Percentiles rank a stretch among this genome's conserved stretches.
Conservation (phyloP, 139 green algal species). For the Micractinium sp. region DNA sequence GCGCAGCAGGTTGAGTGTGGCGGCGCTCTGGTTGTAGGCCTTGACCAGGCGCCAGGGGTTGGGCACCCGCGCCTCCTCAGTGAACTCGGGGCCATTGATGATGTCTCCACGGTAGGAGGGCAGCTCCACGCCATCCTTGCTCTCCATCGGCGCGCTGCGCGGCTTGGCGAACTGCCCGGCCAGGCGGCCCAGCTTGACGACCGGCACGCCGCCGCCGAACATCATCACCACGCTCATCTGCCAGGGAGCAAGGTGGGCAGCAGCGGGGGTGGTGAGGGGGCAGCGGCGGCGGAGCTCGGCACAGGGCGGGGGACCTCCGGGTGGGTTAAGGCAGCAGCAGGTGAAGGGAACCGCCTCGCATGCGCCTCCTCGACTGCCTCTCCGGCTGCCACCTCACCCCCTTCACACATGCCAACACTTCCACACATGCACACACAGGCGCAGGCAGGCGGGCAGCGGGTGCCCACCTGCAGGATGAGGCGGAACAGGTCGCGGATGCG, state of each 20-base stretch:
- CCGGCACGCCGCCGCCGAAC: conserved; percentile 93
- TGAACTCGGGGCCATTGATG: conserved; percentile 97
- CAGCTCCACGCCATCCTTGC: conserved; percentile 73
- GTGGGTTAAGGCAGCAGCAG: too few relatives aligned
- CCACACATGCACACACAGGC: not conserved
- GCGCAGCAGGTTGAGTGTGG: conserved; percentile 98
- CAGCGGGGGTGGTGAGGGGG: too few relatives aligned
- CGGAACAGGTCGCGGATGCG: conserved; percentile 93
- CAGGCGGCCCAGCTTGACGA: conserved; percentile 98
- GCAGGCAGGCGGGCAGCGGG: too few relatives aligned
- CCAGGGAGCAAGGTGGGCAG: not conserved
- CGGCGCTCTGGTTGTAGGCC: conserved; percentile 97
- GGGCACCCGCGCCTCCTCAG: conserved; percentile 83
- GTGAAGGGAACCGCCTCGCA: too few relatives aligned
- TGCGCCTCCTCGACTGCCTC: too few relatives aligned
- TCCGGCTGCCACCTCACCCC: too few relatives aligned
- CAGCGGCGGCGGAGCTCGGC: too few relatives aligned
- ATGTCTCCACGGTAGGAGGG: conserved; percentile 98
- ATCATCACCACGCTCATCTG: conserved; percentile 97
- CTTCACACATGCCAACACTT: too few relatives aligned
- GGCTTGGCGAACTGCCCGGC: conserved; percentile 99
- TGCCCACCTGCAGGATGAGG: conserved; percentile 73
- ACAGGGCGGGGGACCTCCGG: too few relatives aligned
- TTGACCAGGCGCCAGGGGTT: conserved; percentile 80
- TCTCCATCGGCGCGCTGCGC: conserved; percentile 81